Percentiles rank a stretch among this genome's conserved stretches.
These are phyloP conservation scores for Cercospora berteroae DNA, from an alignment of 2,329 filamentous ascomycete species.

Conservation along the genomic window DNA sequence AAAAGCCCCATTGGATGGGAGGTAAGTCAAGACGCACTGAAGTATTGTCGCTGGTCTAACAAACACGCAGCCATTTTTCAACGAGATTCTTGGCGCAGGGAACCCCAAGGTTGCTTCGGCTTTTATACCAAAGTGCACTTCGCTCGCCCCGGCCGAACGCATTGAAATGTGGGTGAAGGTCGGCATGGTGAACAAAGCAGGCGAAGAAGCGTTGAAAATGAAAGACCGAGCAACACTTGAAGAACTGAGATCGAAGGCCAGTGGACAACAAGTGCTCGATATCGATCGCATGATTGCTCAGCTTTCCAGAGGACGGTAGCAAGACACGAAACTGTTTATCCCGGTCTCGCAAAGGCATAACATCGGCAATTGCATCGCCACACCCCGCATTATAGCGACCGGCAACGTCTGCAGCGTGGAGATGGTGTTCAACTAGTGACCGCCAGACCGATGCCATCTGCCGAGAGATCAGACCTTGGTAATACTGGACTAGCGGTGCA, in stretches of 20 bases:
- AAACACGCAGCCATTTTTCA: conserved; percentile 75
- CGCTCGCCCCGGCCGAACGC: conserved; percentile 64
- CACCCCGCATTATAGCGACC: conserved; percentile 1
- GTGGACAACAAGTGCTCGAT: conserved; percentile 67
- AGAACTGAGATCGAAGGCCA: conserved; percentile 70
- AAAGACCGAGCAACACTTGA: conserved; percentile 77
- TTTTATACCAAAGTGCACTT: conserved; percentile 85
- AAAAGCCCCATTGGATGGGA: conserved; percentile 97
- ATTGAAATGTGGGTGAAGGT: conserved; percentile 97
- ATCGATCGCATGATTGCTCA: conserved; percentile 74
- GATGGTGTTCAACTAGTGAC: not conserved
- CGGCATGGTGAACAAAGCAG: conserved; percentile 82
- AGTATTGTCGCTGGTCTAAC: conserved; percentile 14
- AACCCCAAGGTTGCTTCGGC: conserved; percentile 80
- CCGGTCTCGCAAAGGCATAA: not conserved
- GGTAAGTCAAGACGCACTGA: conserved; percentile 52
- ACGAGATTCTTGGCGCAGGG: conserved; percentile 80
- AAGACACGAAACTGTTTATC: not conserved
- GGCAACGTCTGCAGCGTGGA: not conserved
- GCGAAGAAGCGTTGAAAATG: conserved; percentile 81
- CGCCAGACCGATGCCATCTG: conserved; percentile 1
- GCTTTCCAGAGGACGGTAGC: conserved; percentile 33
- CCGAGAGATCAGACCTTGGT: conserved; percentile 8
- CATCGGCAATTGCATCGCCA: not conserved
- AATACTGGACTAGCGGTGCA: not conserved